Conservation (phyloP, 192 early-diverging fungal genomes). For the Backusella westeae region DNA sequence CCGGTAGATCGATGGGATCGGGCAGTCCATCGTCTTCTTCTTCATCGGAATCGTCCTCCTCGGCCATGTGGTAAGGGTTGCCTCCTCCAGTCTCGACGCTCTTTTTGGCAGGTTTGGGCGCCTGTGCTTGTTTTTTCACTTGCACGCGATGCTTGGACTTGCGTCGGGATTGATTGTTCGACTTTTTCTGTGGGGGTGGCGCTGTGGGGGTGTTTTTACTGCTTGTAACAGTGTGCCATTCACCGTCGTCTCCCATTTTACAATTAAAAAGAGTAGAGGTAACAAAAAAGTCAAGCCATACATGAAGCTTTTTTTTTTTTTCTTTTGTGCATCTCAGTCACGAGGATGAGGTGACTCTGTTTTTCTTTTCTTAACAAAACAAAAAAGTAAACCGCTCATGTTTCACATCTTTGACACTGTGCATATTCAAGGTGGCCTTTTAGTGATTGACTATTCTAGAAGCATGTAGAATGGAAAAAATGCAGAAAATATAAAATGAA, state of each 20-base stretch:
- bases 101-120: not conserved
- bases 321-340: not conserved
- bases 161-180: constrained; percentile 7
- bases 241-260: constrained; percentile 16
- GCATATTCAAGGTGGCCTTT: too few species aligned
- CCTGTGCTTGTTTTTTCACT: not conserved
- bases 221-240: constrained; percentile 32
- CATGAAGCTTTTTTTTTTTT: not conserved
- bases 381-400: too few species aligned
- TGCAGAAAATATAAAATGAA: too few species aligned
- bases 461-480: too few species aligned
- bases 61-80: constrained; percentile 5
- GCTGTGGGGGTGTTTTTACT: not conserved
- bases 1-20: constrained; percentile 35
- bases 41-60: constrained; percentile 26
- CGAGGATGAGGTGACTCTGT: not conserved
- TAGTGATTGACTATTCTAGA: too few species aligned
- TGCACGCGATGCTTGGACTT: not conserved
- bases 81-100: not conserved
- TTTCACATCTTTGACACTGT: too few species aligned
- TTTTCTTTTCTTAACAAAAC: not conserved
- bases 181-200: not conserved
- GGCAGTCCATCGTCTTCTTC: constrained; percentile 23
- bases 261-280: not conserved
- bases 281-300: not conserved